Evolutionary conservation across 164 flowering plant species (phyloP), one percentile per base, ranked within the genome.

Genomic region (Aristolochia contorta): DNA sequence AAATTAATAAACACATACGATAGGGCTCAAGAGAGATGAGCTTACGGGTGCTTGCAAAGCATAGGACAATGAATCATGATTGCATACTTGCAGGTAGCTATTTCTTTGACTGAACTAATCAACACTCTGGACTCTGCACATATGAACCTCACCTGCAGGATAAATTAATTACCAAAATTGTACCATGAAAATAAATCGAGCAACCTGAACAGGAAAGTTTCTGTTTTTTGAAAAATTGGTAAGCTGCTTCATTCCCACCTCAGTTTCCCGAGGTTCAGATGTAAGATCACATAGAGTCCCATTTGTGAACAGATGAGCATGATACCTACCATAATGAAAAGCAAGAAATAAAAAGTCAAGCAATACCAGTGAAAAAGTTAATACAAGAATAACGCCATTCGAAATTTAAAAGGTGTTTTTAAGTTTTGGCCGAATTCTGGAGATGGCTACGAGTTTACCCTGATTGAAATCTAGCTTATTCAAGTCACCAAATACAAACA

Each of bases 61-160:
- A 70, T 79, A n/a, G 99, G 99, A 72, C 80, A 69, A 41, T 88
- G 97, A 51, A 93, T 64, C 57, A 92, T 90, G 57, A 90, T 79
- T 0, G 97, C 97, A 80, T 93, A 93, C 72, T 84, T 93, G 91
- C 99, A 93, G 27, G 97, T 93, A 25, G 95, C 85, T 65, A 90
- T 67, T 78, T 93, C 99, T 52, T 93, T 86, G 47, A 90, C 82
- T 22, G 95, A 85, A 75, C 72, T 84, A 68, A 93, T 88, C 94
- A 88, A 77, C 27, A 82, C 87, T 71, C 75, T 82, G 33, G 87
- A 77, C 66, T 86, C 99, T 2, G 95, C 80, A 82, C 99, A 93
- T 8, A 93, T 93, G 76, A 86, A 93, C 74, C 97, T 78, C 68
- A 88, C 96, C 96, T 93, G 43, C 43, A 37, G 43, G 12, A 37